These are phyloP conservation scores for Kluyveromyces starmeri DNA, from an alignment of 805 yeast species.

Conservation along the genomic window DNA sequence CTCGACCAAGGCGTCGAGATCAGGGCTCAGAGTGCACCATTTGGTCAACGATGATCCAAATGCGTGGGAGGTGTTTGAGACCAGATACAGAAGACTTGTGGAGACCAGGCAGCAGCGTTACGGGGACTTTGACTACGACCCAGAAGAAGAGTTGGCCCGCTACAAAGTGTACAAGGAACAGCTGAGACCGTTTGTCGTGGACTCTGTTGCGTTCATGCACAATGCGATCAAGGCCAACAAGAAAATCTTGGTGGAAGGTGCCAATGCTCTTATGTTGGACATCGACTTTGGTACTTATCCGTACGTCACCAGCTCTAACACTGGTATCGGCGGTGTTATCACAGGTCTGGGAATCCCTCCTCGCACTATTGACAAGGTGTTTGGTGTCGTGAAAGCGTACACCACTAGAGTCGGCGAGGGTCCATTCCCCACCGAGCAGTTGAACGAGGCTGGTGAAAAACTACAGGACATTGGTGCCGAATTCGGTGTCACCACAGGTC, in stretches of 20 bases:
- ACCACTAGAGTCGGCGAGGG: slow-evolving; percentile 99
- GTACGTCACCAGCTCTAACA: slow-evolving; percentile 88
- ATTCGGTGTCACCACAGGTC: slow-evolving; percentile 96
- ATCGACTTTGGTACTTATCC: slow-evolving; percentile 98
- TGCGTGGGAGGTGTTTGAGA: slow-evolving; percentile 87
- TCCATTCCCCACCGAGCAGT: slow-evolving; percentile 97
- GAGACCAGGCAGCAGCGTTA: slow-evolving; percentile 81
- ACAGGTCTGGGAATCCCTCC: slow-evolving; percentile 99
- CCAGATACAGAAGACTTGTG: slow-evolving; percentile 65
- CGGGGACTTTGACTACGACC: slow-evolving; percentile 85
- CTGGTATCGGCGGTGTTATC: slow-evolving; percentile 96
- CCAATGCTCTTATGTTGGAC: slow-evolving; percentile 96
- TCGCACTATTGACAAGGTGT: slow-evolving; percentile 61
- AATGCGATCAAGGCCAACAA: slow-evolving; percentile 67
- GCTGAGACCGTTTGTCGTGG: slow-evolving; percentile 87
- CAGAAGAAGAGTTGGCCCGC: slow-evolving; percentile 67
- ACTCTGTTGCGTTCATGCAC: slow-evolving; percentile 79
- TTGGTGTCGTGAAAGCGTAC: slow-evolving; percentile 97
- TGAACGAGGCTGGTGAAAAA: slow-evolving; percentile 76
- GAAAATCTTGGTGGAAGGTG: slow-evolving; percentile 92
- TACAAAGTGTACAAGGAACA: slow-evolving; percentile 67
- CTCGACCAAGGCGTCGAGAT: slow-evolving; percentile 92
- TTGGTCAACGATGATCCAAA: slow-evolving; percentile 81
- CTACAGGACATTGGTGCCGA: slow-evolving; percentile 92
- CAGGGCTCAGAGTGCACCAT: slow-evolving; percentile 96